Evolutionary conservation across 1,139 yeast species (phyloP), one percentile per base, ranked within the genome.

Genomic region (Candida dubliniensis): DNA sequence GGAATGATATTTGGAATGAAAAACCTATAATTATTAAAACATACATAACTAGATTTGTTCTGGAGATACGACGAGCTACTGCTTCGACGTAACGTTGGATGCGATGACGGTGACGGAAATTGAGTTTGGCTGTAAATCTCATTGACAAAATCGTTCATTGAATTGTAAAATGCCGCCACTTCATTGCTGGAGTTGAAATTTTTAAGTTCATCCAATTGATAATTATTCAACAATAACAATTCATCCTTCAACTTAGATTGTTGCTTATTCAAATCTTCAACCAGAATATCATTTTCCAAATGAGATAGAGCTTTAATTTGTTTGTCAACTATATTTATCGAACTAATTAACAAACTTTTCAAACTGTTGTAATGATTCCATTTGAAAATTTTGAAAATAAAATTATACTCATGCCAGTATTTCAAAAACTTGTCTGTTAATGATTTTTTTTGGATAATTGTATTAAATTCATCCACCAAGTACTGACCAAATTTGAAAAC

Each of bases 401-500:
- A 58, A 32, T 50, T 48, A 42, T 53, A 60, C 2, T 46, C 42
- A 31, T 40, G 42, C 63, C 63, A 60, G 24, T 40, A 36, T 11
- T 42, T 46, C 8, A 47, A 39, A 34, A 59, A 49, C 13, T 40
- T 46, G 11, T 40, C 27, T 14, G 48, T 47, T 13, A 34, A n/a
- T 25, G 14, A 2, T 8, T 34, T 23, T 8, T 30, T 27, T 10
- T 18, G 14, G 3, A 50, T 30, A 11, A 48, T 41, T 3, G 13
- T 13, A 23, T 43, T 47, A 37, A 57, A 53, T 24, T 46, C 52
- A 12, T 38, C 8, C 5, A 62, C 46, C 34, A 64, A 18, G 11
- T 49, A 49, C 13, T 46, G 40, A 1, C 63, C 50, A 41, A 47
- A 47, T 41, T 61, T 62, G 43, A 45, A 61, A 6, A 61, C 42